A percentile compares a stretch with the other conserved stretches of the same genome.
These are phyloP conservation scores for Talaromyces adpressus DNA, from an alignment of 495 filamentous ascomycete genomes.

Conservation along the genomic window DNA sequence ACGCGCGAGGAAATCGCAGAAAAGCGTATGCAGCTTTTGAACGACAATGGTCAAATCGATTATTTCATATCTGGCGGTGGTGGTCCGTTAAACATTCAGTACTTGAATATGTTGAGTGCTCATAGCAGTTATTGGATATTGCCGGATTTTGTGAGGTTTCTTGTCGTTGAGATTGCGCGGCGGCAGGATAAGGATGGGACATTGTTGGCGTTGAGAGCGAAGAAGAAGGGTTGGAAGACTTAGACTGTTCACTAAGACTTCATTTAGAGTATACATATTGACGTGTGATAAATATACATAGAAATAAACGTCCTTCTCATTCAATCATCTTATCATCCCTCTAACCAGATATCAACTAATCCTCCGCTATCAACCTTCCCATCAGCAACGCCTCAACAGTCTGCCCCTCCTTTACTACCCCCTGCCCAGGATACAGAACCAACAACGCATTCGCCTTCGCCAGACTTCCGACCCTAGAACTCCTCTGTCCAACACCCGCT, in stretches of 20 bases:
- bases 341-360: slow-evolving; percentile 13
- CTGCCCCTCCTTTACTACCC: slow-evolving; percentile 42
- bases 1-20: slow-evolving; percentile 88
- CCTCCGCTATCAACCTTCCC: slow-evolving; percentile 33
- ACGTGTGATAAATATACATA: not conserved
- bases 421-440: slow-evolving; percentile 56
- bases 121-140: slow-evolving; percentile 91
- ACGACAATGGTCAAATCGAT: slow-evolving; percentile 94
- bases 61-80: slow-evolving; percentile 74
- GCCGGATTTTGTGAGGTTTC: slow-evolving; percentile 75
- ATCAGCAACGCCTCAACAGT: slow-evolving; percentile 56
- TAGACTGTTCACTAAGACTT: not conserved
- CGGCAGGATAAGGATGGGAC: slow-evolving; percentile 61
- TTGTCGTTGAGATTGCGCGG: slow-evolving; percentile 82
- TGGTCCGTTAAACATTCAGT: slow-evolving; percentile 86
- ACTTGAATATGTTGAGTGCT: slow-evolving; percentile 94
- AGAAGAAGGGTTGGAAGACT: slow-evolving; percentile 49
- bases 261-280: not conserved
- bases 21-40: slow-evolving; percentile 76
- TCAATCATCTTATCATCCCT: not conserved
- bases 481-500: slow-evolving; percentile 58
- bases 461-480: slow-evolving; percentile 81
- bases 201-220: slow-evolving; percentile 65
- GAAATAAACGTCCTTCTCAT: not conserved
- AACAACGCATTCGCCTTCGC: slow-evolving; percentile 82